These are phyloP conservation scores for Arabidopsis arenosa DNA, from an alignment of 345 rosid species.

Conservation along the genomic window DNA sequence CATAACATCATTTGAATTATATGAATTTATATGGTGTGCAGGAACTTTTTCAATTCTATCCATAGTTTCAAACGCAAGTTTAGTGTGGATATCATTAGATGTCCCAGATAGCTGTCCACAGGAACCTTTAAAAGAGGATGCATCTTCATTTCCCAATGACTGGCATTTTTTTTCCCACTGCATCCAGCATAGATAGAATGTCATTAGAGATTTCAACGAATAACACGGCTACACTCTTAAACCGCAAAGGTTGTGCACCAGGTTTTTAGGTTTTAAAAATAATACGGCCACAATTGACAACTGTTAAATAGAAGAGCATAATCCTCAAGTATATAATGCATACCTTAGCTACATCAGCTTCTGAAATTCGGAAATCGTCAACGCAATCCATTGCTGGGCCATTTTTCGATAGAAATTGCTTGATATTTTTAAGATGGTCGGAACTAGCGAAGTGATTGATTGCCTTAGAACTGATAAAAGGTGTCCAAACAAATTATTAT, in stretches of 20 bases:
- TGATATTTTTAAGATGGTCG: slow-evolving; percentile 73
- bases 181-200: slow-evolving; percentile 31
- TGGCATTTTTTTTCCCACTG: slow-evolving; percentile 80
- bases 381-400: slow-evolving; percentile 66
- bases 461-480: slow-evolving; percentile 58
- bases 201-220: slow-evolving; percentile 9
- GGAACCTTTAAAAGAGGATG: slow-evolving; percentile 48
- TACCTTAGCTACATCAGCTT: slow-evolving; percentile 74
- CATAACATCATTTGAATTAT: slow-evolving; percentile 66
- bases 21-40: slow-evolving; percentile 48
- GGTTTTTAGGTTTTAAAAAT: not conserved
- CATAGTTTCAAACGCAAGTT: slow-evolving; percentile 53
- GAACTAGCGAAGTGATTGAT: slow-evolving; percentile 70
- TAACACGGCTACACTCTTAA: slow-evolving; percentile 2
- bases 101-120: slow-evolving; percentile 47
- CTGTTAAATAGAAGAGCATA: not conserved
- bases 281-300: not conserved
- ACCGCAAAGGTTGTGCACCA: not conserved
- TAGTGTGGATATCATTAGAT: slow-evolving; percentile 82
- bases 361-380: slow-evolving; percentile 59
- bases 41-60: slow-evolving; percentile 56
- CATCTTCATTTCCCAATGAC: slow-evolving; percentile 52
- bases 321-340: not conserved
- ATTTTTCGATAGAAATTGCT: slow-evolving; percentile 81
- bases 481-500: slow-evolving; percentile 22